Evolutionary conservation across 2,329 filamentous ascomycete genomes (phyloP), one percentile per base, ranked within the genome.

Genomic region (Trichoderma harzianum): DNA sequence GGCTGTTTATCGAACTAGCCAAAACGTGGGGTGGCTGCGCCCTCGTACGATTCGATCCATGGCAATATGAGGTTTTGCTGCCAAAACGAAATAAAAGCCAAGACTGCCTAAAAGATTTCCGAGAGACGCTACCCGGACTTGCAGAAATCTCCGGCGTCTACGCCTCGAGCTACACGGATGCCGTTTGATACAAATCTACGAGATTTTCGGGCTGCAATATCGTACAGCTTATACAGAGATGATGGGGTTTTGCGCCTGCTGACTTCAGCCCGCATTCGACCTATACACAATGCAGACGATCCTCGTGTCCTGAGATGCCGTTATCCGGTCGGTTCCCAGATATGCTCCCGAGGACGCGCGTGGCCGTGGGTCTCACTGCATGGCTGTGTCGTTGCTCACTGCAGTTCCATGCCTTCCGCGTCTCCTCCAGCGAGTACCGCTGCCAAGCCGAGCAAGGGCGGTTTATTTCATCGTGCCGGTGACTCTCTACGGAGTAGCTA

Each of bases 11-110:
- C 55, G 57, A 69, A 62, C 66, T 69, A 69, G 57, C 16, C 3
- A 69, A 69, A 69, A 36, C 66, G 55, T 69, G 66, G 66, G 57
- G 66, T 69, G 60, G 39, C 24, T 28, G 16, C 57, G 55, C 66
- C 66, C 28, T 69, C 66, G 43, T 69, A 69, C 57, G 66, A 69
- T 30, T 39, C 36, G 34, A 69, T 69, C 36, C 43, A 53, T 67
- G n/a, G 30, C 64, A 39, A 16, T 14, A 63, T 16, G n/a, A 51
- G 7, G 57, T 12, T 5, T 39, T 43, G 18, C 64, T 67, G 32
- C 39, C 34, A 30, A 68, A 14, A 34, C 16, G 26, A 51, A 47
- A 32, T 16, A 43, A 68, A 68, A 18, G 65, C 65, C 55, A 68
- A 68, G 65, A 47, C 36, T 32, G 34, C 26, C 36, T 32, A 60